Evolutionary conservation across 177 flowering plant genomes (phyloP).

Genomic region (Tripterygium wilfordii): DNA sequence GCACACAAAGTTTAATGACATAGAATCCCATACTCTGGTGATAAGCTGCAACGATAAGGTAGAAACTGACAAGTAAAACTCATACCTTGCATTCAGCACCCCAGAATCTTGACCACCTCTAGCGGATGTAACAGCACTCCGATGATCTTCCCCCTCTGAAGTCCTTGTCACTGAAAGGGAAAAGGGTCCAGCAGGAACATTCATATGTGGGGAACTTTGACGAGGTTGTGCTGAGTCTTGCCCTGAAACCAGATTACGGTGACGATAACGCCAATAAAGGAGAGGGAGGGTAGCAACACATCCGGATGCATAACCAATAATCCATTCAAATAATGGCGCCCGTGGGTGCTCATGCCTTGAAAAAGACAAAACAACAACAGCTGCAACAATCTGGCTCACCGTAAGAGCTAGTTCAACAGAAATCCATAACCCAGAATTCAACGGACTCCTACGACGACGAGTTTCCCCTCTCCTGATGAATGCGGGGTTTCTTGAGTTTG

Average conservation of each 20-base stretch:
- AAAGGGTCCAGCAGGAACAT: slow-evolving; percentile 25
- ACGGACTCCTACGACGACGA: slow-evolving; percentile 50
- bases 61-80: not conserved
- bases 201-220: slow-evolving; percentile 25
- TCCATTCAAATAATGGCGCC: slow-evolving; percentile 54
- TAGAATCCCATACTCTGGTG: too few relatives aligned
- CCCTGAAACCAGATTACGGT: slow-evolving; percentile 42
- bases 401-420: slow-evolving; percentile 54
- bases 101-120: slow-evolving; percentile 22
- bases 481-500: slow-evolving; percentile 47
- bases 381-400: slow-evolving; percentile 55
- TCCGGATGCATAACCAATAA: slow-evolving; percentile 70
- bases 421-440: slow-evolving; percentile 70
- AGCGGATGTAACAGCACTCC: slow-evolving; percentile 6
- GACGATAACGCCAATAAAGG: slow-evolving; percentile 58
- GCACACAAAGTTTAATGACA: too few relatives aligned
- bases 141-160: slow-evolving; percentile 30
- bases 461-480: slow-evolving; percentile 36
- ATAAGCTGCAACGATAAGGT: too few relatives aligned
- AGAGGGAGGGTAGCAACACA: slow-evolving; percentile 61
- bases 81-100: slow-evolving; percentile 36
- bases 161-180: slow-evolving; percentile 26
- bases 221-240: slow-evolving; percentile 42
- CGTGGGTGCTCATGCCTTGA: slow-evolving; percentile 57
- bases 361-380: slow-evolving; percentile 51